phyloP scores from a whole-genome alignment of 2,329 filamentous ascomycete species.

The Grosmannia serpens region DNA sequence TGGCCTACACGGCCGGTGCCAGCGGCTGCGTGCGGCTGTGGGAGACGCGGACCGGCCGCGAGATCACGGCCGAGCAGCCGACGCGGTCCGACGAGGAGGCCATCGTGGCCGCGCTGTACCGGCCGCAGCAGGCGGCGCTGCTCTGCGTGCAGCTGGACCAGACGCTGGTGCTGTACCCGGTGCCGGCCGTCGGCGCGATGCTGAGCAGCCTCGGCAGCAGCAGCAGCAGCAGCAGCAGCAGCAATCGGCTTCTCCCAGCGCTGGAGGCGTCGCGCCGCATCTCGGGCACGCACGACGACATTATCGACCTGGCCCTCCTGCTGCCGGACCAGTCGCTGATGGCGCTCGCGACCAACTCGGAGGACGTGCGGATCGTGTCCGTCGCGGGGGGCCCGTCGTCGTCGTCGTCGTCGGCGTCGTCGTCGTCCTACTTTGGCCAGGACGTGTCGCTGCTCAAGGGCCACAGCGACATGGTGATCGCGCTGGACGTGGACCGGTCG shows the following conservation, averaged over 20 bases:
- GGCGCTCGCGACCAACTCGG: constrained; percentile 87
- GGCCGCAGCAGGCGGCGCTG: constrained; percentile 54
- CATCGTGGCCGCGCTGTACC: constrained; percentile 62
- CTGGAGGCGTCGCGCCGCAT: constrained; percentile 60
- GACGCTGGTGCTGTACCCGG: constrained; percentile 3
- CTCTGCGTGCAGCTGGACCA: constrained; percentile 83
- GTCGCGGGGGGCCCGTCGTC: neutral
- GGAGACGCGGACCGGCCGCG: constrained; percentile 64
- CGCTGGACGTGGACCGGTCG: constrained; percentile 90
- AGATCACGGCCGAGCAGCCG: constrained; percentile 65
- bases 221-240: neutral
- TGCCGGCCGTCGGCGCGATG: constrained; percentile 9
- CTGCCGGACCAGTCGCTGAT: constrained; percentile 69
- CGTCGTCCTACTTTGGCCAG: constrained; percentile 65
- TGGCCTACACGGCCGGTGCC: constrained; percentile 77
- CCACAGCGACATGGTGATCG: constrained; percentile 92
- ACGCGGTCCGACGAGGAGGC: constrained; percentile 48
- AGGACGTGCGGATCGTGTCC: constrained; percentile 82
- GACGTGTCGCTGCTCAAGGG: constrained; percentile 79
- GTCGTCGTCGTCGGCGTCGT: constrained; percentile 8
- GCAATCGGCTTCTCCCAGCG: constrained; percentile 16
- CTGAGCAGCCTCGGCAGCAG: constrained; percentile 9
- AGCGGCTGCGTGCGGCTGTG: constrained; percentile 76
- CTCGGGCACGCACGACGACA: constrained; percentile 93
- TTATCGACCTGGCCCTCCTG: constrained; percentile 86